Evolutionary conservation across 257 asterid species (phyloP).

Genomic region (Cordia subcordata): DNA sequence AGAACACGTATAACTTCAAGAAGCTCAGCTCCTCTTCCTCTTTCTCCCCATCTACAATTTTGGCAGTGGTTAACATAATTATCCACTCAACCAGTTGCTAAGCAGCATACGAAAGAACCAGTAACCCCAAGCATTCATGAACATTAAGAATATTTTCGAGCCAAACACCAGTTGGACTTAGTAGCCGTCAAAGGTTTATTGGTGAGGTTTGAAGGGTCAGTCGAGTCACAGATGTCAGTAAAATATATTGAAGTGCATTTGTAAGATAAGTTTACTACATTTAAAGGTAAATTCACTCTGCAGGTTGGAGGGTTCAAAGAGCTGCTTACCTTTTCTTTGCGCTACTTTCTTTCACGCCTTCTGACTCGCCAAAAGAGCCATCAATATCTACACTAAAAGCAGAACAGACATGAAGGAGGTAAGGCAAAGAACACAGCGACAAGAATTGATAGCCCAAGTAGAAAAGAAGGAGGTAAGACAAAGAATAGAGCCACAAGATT

Average conservation of each 20-base stretch:
- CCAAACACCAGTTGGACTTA: no score
- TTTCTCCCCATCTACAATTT: no score
- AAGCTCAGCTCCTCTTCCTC: no score
- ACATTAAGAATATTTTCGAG: no score
- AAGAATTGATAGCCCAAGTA: not conserved
- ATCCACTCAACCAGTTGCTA: no score
- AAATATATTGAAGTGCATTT: not conserved
- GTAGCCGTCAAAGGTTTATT: not conserved
- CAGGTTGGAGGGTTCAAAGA: not conserved
- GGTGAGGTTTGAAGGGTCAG: not conserved
- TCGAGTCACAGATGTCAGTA: not conserved
- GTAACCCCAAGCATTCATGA: no score
- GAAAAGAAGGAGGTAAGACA: slow-evolving; percentile 6
- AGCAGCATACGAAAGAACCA: no score
- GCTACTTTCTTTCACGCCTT: slow-evolving; percentile 45
- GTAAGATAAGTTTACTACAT: not conserved
- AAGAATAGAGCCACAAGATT: not conserved
- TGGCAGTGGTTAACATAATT: no score
- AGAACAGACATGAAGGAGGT: slow-evolving; percentile 8
- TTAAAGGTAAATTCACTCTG: not conserved
- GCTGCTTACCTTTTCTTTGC: slow-evolving; percentile 63
- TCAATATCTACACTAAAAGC: slow-evolving; percentile 57
- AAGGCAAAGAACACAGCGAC: slow-evolving; percentile 1
- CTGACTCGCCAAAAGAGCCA: slow-evolving; percentile 65
- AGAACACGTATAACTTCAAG: not conserved